A percentile compares a stretch with the other conserved stretches of the same genome.
Evolutionary conservation across 257 asterid species (phyloP).

Genomic region (Solanum virginianum): DNA sequence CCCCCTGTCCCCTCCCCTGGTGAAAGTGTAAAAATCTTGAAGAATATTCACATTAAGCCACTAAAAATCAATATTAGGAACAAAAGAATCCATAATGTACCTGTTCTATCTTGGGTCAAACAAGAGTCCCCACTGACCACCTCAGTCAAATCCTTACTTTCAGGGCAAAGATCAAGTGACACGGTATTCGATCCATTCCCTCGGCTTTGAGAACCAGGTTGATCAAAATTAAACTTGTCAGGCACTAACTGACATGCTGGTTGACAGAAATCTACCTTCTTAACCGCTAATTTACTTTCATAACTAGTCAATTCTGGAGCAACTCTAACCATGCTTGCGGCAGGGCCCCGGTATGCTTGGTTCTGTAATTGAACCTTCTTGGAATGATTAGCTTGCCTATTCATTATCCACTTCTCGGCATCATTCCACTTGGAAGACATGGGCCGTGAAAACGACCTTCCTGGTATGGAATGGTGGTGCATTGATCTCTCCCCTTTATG

Average conservation of each 20-base stretch:
- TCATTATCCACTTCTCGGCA: conserved; percentile 98
- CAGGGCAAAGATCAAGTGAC: conserved; percentile 38
- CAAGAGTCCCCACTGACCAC: conserved; percentile 23
- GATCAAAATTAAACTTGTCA: conserved; percentile 28
- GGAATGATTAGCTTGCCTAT: conserved; percentile 36
- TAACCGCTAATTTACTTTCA: conserved; percentile 46
- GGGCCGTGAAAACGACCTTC: conserved; percentile 61
- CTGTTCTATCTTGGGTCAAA: conserved; percentile 50
- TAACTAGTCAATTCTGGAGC: conserved; percentile 43
- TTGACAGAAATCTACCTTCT: conserved; percentile 69
- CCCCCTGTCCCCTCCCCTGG: not conserved
- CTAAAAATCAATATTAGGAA: not conserved
- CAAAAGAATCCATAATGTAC: conserved; percentile 18
- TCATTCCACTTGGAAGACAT: conserved; percentile 95
- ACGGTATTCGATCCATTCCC: conserved; percentile 13
- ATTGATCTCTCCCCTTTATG: conserved; percentile 73
- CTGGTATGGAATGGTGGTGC: conserved; percentile 33
- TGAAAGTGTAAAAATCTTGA: not conserved
- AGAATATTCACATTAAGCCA: not conserved
- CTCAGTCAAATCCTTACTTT: conserved; percentile 51
- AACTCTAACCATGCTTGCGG: conserved; percentile 30
- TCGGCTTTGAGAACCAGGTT: conserved; percentile 25
- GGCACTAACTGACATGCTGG: conserved; percentile 27
- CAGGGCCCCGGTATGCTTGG: conserved; percentile 28
- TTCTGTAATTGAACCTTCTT: conserved; percentile 40